Conservation (phyloP, 768 basidiomycete genomes). For the Hebeloma cylindrosporum region DNA sequence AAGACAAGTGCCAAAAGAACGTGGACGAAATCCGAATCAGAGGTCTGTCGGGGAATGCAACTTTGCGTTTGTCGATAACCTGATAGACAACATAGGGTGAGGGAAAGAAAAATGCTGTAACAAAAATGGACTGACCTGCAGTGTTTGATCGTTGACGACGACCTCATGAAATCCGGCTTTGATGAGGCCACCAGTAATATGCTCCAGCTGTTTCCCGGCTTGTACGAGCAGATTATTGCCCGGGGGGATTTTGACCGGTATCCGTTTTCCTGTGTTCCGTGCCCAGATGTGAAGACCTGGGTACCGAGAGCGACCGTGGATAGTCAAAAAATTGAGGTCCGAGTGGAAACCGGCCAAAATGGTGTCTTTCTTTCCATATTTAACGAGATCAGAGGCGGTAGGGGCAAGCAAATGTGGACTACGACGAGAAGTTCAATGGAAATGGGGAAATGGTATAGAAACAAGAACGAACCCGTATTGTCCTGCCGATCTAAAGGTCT, state of each 20-base stretch:
- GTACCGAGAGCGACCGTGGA: slow-evolving; percentile 83
- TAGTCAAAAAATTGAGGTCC: slow-evolving; percentile 93
- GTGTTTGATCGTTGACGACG: slow-evolving; percentile 79
- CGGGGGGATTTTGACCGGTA: slow-evolving; percentile 81
- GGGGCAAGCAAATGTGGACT: slow-evolving; percentile 90
- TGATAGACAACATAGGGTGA: slow-evolving; percentile 25
- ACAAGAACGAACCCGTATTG: slow-evolving; percentile 67
- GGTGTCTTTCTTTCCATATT: slow-evolving; percentile 75
- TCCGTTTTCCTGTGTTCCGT: slow-evolving; percentile 87
- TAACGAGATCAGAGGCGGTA: slow-evolving; percentile 86
- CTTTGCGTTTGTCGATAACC: slow-evolving; percentile 63
- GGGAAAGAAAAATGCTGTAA: neutral
- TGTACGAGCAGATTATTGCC: slow-evolving; percentile 87
- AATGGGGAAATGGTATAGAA: neutral
- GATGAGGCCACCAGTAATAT: slow-evolving; percentile 79
- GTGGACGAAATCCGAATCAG: slow-evolving; percentile 95
- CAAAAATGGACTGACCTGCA: slow-evolving; percentile 48
- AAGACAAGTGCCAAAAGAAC: slow-evolving; percentile 93
- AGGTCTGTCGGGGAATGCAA: slow-evolving; percentile 69
- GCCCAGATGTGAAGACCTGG: slow-evolving; percentile 95
- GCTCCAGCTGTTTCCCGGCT: slow-evolving; percentile 94
- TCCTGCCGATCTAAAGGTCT: slow-evolving; percentile 77
- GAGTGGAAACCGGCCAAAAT: slow-evolving; percentile 95
- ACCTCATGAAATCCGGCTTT: slow-evolving; percentile 96
- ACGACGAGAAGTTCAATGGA: slow-evolving; percentile 9